Evolutionary conservation across 306 rosid genomes (phyloP), one percentile per base, ranked within the genome.

Genomic region (Corylus americana): DNA sequence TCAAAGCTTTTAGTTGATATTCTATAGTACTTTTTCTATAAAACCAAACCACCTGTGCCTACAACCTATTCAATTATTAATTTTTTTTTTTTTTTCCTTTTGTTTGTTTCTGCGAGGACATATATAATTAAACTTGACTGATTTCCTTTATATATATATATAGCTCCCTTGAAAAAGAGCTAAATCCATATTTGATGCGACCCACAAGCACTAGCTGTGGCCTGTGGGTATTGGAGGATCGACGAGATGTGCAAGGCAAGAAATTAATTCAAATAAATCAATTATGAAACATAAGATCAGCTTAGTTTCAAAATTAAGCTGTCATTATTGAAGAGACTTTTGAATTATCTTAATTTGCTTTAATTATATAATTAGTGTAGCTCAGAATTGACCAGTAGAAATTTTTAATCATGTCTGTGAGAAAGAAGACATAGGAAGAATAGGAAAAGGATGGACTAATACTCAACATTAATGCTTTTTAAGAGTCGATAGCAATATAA

Each of bases 331-430:
- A 27, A 35, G 58, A 47, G 71, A 48, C 50, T 75, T 58, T 75
- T 75, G 54, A 47, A 48, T 20, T 45, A 59, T n/a, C 62, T 76
- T 22, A 22, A 22, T 22, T 49, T 31, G 25, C 4, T 47, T 29
- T 44, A 76, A 16, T 63, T 27, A 76, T 76, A 35, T 35, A 62
- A 62, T 31, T 39, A 50, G 7, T 29, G 35, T 50, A 47, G 51
- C 73, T 31, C 1, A 20, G 53, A 20, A 76, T 70, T 78, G 82
- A 61, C 77, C 73, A 61, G 14, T 20, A 8, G 68, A 73, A 72
- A 62, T 39, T 51, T 53, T 53, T 53, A 53, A 17, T 53, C 59
- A 7, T 54, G 22, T 5, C 59, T 54, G 3, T 54, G 9, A 54
- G 8, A 54, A 5, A 54, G 59, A 54, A 54, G 59, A 5, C 59